Evolutionary conservation across 2,329 filamentous ascomycete genomes (phyloP), one percentile per base, ranked within the genome.

Genomic region (Furcasterigmium sp.): DNA sequence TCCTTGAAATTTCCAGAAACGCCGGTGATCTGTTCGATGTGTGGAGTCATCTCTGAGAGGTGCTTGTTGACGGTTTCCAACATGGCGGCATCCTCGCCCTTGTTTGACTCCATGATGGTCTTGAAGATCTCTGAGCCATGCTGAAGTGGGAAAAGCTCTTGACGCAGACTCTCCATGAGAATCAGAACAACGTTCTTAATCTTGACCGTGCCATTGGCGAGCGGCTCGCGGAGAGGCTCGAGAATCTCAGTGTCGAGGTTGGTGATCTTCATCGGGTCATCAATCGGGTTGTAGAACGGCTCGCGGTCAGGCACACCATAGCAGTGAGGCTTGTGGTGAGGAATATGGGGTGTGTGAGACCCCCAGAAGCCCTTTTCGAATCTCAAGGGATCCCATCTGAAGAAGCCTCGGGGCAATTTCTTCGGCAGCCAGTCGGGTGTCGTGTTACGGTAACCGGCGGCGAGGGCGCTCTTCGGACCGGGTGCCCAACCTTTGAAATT

Each of bases 101-200:
- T 51, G 4, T 52, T 46, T 11, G 55, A 58, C 6, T 47, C 36
- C 34, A 54, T 26, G 8, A 52, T 50, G 0, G 54, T 55, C 9
- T 58, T 49, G 19, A 51, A 54, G 25, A 63, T 56, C 34, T 56
- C 53, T 30, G 56, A 58, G 3, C 54, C 54, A n/a, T 57, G 54
- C 17, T 60, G 58, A 23, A 66, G 44, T 1, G 63, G 63, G 36
- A 64, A 66, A 10, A 66, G 51, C 41, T 66, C 62, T 1, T 54
- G 57, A 32, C 52, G 61, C 25, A 53, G 65, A 46, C 56, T 68
- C 51, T 62, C 63, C 23, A 66, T 50, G 25, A 62, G 61, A 5
- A 66, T 41, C 14, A 60, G 46, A 18, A 66, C 51, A 7, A 66
- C 53, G 39, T 66, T 62, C 46, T 63, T 63, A 45, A 66, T 63